Percentiles rank a stretch among this genome's conserved stretches.
phyloP scores from a whole-genome alignment of 73 alveolate genomes.

The Urostyla sp. region DNA sequence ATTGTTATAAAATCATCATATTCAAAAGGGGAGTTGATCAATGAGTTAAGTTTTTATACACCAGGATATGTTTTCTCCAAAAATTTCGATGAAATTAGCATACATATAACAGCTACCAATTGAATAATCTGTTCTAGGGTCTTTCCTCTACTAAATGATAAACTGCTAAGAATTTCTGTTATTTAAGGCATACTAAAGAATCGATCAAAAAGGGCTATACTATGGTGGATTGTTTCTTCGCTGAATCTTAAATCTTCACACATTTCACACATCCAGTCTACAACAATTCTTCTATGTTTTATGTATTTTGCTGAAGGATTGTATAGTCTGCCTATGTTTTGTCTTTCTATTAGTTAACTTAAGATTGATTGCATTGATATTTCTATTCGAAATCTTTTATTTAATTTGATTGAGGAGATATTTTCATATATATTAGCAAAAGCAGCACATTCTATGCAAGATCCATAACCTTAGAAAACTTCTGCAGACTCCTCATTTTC shows the following conservation, averaged over 20 bases:
- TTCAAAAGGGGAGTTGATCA: constrained; percentile 8
- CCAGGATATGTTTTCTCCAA: constrained; percentile 58
- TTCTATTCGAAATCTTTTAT: constrained; percentile 23
- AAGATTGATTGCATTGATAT: constrained; percentile 17
- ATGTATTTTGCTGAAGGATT: constrained; percentile 47
- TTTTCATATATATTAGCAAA: not conserved
- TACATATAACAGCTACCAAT: constrained; percentile 56
- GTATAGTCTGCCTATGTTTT: not conserved
- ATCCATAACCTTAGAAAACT: too few relatives aligned
- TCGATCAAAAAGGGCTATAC: constrained; percentile 63
- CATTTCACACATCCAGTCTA: constrained; percentile 78
- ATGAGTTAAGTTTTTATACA: constrained; percentile 34
- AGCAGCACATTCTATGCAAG: constrained; percentile 6
- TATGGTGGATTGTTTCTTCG: constrained; percentile 64
- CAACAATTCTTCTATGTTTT: constrained; percentile 48
- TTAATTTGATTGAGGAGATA: not conserved
- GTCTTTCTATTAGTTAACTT: not conserved
- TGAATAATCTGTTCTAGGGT: constrained; percentile 37
- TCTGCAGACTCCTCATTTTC: not conserved
- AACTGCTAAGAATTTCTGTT: not conserved
- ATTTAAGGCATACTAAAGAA: constrained; percentile 19
- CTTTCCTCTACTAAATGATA: constrained; percentile 3
- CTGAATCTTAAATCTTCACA: constrained; percentile 60
- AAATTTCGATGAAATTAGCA: constrained; percentile 60
- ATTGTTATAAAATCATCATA: constrained; percentile 33